Evolutionary conservation across 2,329 filamentous ascomycete species (phyloP), one percentile per base, ranked within the genome.

Genomic region (Botryotinia globosa): DNA sequence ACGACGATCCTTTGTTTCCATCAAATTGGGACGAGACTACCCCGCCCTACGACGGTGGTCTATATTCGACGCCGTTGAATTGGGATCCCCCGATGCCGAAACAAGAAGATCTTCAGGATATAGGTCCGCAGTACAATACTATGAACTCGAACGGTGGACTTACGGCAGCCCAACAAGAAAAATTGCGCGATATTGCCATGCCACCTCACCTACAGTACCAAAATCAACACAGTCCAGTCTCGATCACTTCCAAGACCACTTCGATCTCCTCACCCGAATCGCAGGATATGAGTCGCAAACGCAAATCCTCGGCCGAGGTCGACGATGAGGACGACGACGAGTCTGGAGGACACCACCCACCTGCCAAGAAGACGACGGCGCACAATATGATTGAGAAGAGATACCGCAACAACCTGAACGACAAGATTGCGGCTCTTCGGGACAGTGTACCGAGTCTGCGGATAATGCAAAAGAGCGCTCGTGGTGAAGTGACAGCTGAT

Each of bases 321-420:
- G 85, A 87, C 8, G 86, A 89, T 34, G 85, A 88, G 4, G 87
- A 89, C n/a, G 88, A 89, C 66, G 88, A 91, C 20, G 85, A 89
- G 63, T 83, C 86, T 44, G 82, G 88, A 68, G 87, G 86, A 76
- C 87, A 85, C 77, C 90, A 86, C 79, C 86, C 80, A 68, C 87
- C 84, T 39, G 85, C 85, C 73, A 98, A 97, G 86, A 98, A 98
- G 86, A 97, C 94, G 86, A 97, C 94, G 45, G 94, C 95, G 3
- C 95, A 98, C 83, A 98, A 98, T 82, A 96, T 98, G 87, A 98
- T 98, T 75, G 95, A 98, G 84, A 98, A 98, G 86, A 87, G 95
- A 76, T 98, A 98, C 82, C 91, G 95, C 78, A 97, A 93, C 71
- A 98, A 98, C 80, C 86, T 98, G 73, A 98, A 98, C 80, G 95